These are phyloP conservation scores for Teunomyces panamensis DNA, from an alignment of 805 yeast genomes.

Conservation along the genomic window DNA sequence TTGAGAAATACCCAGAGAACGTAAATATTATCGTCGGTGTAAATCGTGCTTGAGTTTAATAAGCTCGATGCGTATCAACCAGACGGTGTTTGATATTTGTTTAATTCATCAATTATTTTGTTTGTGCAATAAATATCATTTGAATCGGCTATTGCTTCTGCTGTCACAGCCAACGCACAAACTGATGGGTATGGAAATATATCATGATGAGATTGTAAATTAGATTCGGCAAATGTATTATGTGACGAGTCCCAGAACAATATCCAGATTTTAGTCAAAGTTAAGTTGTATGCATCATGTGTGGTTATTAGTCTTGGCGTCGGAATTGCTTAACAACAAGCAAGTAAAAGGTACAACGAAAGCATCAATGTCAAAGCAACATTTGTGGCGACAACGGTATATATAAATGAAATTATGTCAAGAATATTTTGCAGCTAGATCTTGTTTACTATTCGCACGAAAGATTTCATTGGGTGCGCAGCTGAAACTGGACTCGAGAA, in stretches of 20 bases:
- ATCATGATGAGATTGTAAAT: constrained; percentile 6
- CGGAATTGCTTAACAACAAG: neutral
- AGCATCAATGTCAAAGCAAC: neutral
- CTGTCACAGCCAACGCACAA: constrained; percentile 15
- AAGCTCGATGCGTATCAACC: constrained; percentile 13
- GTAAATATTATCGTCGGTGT: constrained; percentile 15
- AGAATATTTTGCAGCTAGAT: neutral
- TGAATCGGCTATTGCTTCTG: constrained; percentile 9
- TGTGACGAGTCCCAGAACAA: constrained; percentile 15
- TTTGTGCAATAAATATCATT: constrained; percentile 1
- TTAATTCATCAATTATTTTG: constrained; percentile 6
- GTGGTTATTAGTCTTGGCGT: neutral
- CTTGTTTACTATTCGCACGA: neutral
- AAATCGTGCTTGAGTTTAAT: constrained; percentile 10
- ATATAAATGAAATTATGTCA: too few relatives aligned
- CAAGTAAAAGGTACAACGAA: neutral
- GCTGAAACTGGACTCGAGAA: neutral
- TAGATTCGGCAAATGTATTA: constrained; percentile 7
- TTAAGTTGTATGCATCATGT: constrained; percentile 8
- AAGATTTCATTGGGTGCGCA: neutral
- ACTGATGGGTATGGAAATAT: constrained; percentile 8
- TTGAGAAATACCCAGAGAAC: constrained; percentile 13
- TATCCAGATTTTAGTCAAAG: constrained; percentile 14
- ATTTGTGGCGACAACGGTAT: neutral
- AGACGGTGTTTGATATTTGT: constrained; percentile 5